Conservation (phyloP, 2,329 filamentous ascomycete species). For the Dothideomycetidae sp. region DNA sequence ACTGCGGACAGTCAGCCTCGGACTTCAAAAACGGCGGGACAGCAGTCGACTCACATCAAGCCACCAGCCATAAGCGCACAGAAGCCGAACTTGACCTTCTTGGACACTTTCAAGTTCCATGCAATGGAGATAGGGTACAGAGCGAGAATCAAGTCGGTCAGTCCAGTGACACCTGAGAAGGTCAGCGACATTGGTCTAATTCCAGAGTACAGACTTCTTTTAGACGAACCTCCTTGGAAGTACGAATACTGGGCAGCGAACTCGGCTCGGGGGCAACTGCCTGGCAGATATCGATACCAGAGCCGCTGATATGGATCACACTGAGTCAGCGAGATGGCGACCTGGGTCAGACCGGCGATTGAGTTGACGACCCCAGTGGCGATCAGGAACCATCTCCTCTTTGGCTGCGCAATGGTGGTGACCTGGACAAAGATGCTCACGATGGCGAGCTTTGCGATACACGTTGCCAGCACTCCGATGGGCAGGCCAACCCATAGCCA, state of each 20-base stretch:
- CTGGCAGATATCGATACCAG: slow-evolving; percentile 2
- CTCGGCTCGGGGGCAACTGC: slow-evolving; percentile 2
- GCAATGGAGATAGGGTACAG: slow-evolving; percentile 18
- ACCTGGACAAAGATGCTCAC: slow-evolving; percentile 3
- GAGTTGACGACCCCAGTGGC: background rate
- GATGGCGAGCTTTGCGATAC: slow-evolving; percentile 5
- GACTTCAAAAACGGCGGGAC: background rate
- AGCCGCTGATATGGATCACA: slow-evolving; percentile 2
- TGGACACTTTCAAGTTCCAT: slow-evolving; percentile 15
- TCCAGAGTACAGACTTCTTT: background rate
- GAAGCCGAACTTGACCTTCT: slow-evolving; percentile 16
- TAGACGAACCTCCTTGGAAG: background rate
- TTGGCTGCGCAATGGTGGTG: background rate
- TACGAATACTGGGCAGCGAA: background rate
- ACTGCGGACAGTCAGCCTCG: background rate
- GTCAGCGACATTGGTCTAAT: background rate
- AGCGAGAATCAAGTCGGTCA: slow-evolving; percentile 15
- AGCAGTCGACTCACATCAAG: slow-evolving; percentile 9
- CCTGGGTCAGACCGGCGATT: background rate
- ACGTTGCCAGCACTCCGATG: background rate
- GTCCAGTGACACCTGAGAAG: background rate
- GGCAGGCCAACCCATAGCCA: slow-evolving; percentile 1
- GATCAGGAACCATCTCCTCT: background rate
- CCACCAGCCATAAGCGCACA: slow-evolving; percentile 19
- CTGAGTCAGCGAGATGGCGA: slow-evolving; percentile 1